These are phyloP conservation scores for Pyricularia sp. DNA, from an alignment of 2,329 filamentous ascomycete genomes.

Conservation along the genomic window DNA sequence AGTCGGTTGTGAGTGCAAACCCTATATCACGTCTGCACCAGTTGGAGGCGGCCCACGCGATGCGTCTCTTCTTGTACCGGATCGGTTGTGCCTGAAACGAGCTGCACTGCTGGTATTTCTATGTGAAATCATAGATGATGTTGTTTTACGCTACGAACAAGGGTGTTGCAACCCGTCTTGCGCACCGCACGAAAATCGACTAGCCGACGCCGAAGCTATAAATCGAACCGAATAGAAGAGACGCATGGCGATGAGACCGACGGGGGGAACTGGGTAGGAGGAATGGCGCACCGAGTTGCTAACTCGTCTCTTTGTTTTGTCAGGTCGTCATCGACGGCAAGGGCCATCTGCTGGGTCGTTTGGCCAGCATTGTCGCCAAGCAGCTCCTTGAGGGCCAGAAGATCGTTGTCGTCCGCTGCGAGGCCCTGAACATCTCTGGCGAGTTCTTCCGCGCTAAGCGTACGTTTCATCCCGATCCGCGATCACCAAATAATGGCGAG, in stretches of 20 bases:
- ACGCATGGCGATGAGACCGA: neutral
- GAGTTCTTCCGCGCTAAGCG: conserved; percentile 99
- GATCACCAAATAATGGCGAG: neutral
- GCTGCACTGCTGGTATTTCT: neutral
- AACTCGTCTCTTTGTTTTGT: conserved; percentile 16
- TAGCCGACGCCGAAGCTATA: neutral
- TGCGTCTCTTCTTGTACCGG: conserved; percentile 6
- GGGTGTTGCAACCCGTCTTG: neutral
- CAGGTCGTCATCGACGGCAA: conserved; percentile 99
- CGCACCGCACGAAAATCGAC: neutral
- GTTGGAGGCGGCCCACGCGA: neutral
- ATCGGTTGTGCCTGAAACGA: neutral
- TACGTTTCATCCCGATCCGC: conserved; percentile 50
- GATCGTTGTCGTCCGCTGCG: conserved; percentile 97
- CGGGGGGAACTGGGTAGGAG: neutral
- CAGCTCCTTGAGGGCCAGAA: conserved; percentile 98
- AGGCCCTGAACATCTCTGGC: conserved; percentile 99
- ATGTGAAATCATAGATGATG: neutral
- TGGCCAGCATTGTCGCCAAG: conserved; percentile 97
- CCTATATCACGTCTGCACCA: neutral
- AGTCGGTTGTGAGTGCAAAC: conserved; percentile 55
- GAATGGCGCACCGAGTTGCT: neutral
- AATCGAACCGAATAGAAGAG: neutral
- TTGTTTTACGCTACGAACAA: neutral
- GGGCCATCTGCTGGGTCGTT: conserved; percentile 98